A percentile compares a stretch with the other conserved stretches of the same genome.
These are phyloP conservation scores for Cercospora sp. DNA, from an alignment of 2,329 filamentous ascomycete genomes.

Conservation along the genomic window DNA sequence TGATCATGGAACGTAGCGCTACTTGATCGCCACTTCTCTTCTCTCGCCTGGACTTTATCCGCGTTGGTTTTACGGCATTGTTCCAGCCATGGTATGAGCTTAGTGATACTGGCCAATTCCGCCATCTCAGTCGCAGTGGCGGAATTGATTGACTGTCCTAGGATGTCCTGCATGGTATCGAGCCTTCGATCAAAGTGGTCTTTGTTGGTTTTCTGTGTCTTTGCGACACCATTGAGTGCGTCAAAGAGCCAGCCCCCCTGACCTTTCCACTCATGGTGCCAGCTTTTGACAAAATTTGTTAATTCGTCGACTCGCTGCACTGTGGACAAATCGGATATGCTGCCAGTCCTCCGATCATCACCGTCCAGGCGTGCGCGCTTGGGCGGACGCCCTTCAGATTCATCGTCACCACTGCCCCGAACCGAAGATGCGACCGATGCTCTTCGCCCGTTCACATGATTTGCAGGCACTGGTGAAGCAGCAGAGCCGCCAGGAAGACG, in stretches of 20 bases:
- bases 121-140: slow-evolving; percentile 30
- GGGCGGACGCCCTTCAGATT: slow-evolving; percentile 20
- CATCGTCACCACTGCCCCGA: not conserved
- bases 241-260: slow-evolving; percentile 37
- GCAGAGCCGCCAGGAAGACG: slow-evolving; percentile 9
- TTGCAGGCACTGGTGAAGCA: slow-evolving; percentile 13
- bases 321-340: slow-evolving; percentile 20
- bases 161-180: slow-evolving; percentile 29
- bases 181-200: slow-evolving; percentile 25
- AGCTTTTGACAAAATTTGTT: slow-evolving; percentile 21
- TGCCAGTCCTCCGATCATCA: slow-evolving; percentile 12
- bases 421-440: slow-evolving; percentile 7
- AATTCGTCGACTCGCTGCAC: slow-evolving; percentile 22
- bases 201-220: slow-evolving; percentile 17
- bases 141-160: slow-evolving; percentile 33
- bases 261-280: slow-evolving; percentile 34
- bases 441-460: slow-evolving; percentile 7
- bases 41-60: slow-evolving; percentile 39
- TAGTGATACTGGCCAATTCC: slow-evolving; percentile 36
- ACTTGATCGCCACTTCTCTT: slow-evolving; percentile 45
- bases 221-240: slow-evolving; percentile 25
- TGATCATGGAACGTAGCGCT: slow-evolving; percentile 45
- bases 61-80: slow-evolving; percentile 41
- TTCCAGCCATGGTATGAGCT: slow-evolving; percentile 43
- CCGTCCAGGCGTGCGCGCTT: slow-evolving; percentile 26